Conservation (phyloP, 768 basidiomycete species). For the Tylopilus sp. region DNA sequence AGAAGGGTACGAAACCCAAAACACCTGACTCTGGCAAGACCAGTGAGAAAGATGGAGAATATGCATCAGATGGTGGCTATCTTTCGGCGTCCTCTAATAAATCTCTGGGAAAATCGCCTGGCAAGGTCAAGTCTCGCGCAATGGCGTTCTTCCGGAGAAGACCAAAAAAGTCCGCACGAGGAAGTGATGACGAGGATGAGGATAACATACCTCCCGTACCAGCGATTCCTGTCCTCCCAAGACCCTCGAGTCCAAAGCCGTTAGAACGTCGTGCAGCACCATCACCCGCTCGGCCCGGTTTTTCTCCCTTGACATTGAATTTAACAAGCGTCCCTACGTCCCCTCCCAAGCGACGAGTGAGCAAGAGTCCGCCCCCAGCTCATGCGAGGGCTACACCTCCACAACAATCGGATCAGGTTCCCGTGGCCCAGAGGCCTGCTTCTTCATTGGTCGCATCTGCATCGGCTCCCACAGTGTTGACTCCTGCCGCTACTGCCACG, state of each 20-base stretch:
- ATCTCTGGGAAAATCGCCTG: conserved; percentile 27
- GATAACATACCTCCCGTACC: conserved; percentile 30
- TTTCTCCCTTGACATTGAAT: conserved; percentile 25
- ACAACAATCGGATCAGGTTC: conserved; percentile 7
- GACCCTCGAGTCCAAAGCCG: conserved; percentile 29
- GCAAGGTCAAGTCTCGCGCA: conserved; percentile 30
- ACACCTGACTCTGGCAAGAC: conserved; percentile 14
- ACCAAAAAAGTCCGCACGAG: conserved; percentile 22
- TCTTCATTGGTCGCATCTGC: conserved; percentile 10
- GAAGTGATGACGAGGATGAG: conserved; percentile 32
- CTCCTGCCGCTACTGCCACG: conserved; percentile 1
- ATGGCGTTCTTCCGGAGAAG: conserved; percentile 34
- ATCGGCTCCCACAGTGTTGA: conserved; percentile 3
- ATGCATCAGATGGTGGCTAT: conserved; percentile 30
- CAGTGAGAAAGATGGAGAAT: conserved; percentile 21
- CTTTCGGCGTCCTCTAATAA: conserved; percentile 34
- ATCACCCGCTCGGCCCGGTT: conserved; percentile 29
- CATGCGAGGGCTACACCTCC: conserved; percentile 9
- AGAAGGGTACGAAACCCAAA: conserved; percentile 18
- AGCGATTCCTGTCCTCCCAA: conserved; percentile 25
- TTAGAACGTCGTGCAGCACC: conserved; percentile 24
- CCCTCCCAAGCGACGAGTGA: conserved; percentile 16
- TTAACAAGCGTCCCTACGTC: conserved; percentile 20
- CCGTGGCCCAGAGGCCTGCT: conserved; percentile 4
- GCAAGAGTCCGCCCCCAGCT: conserved; percentile 28